Base-by-base conservation (phyloP, 73 alveolate genomes). In the Blepharisma japonicum region DNA sequence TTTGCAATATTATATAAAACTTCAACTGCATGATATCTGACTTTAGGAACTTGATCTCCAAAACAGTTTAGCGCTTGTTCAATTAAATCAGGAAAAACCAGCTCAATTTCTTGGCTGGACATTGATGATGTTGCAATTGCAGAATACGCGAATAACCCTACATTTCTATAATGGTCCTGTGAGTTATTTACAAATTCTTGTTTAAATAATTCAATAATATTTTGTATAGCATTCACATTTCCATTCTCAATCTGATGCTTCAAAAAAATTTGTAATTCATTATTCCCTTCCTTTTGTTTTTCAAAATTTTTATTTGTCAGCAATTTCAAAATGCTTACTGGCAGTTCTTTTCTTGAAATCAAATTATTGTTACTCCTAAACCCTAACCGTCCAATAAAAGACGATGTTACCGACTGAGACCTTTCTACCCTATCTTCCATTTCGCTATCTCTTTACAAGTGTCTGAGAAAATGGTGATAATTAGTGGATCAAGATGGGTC, bases 401-500 rank as follows among this genome's bases (percentile, higher is more conserved):
- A 32, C 42, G 42, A 32, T 1, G 42, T 32, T 32, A 32, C 42
- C 42, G 42, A 32, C 42, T 32, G 42, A 32, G 42, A 32, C 42
- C 42, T 32, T 32, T 32, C 42, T 32, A 32, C 42, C 42, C 42
- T 32, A 32, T 32, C 42, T 3, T 32, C 42, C 42, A 32, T 32
- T 32, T 32, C 42, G 42, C 42, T 32, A 32, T 32, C 42, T 32
- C 42, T 32, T 32, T 32, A 32, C 42, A 32, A 32, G 42, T 32
- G 42, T 32, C 42, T 32, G 42, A 32, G 42, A 32, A 32, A 32
- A 32, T 32, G 42, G 42, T 32, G 42, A 32, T 51, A 51, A 51
- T 14, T 51, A 18, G 66, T 18, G n/a, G n/a, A 18, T 51, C n/a
- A 61, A 61, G n/a, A 84, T 87, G 99, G 99, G 99, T 68, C 90